These are phyloP conservation scores for Boechera stricta DNA, from an alignment of 345 rosid genomes.

Conservation along the genomic window DNA sequence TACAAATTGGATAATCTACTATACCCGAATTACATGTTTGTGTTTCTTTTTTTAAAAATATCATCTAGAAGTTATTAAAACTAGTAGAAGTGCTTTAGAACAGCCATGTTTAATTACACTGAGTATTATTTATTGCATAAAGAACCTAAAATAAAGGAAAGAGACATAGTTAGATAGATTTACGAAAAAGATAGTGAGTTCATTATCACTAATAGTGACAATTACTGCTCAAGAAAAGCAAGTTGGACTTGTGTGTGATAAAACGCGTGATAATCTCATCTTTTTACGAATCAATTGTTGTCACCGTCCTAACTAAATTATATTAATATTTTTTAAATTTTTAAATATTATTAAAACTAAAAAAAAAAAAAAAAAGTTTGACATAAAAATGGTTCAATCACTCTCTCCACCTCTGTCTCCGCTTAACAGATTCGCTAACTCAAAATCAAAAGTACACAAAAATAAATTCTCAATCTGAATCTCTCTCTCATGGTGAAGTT, in stretches of 20 bases:
- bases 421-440: conserved; percentile 39
- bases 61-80: too few relatives aligned
- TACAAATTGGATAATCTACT: too few relatives aligned
- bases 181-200: background rate
- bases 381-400: conserved; percentile 25
- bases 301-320: conserved; percentile 36
- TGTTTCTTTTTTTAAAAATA: too few relatives aligned
- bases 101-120: too few relatives aligned
- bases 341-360: too few relatives aligned
- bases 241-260: conserved; percentile 18
- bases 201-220: conserved; percentile 38
- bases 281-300: conserved; percentile 25
- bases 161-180: background rate
- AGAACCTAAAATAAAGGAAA: background rate
- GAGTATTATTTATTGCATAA: background rate
- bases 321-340: background rate
- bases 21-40: too few relatives aligned
- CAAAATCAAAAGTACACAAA: conserved; percentile 11
- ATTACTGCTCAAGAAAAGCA: conserved; percentile 37
- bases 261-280: conserved; percentile 42
- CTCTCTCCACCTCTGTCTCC: conserved; percentile 29
- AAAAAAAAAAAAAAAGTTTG: background rate
- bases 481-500: conserved; percentile 43
- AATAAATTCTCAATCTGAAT: conserved; percentile 38
- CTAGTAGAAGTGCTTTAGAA: too few relatives aligned